Conservation (phyloP, 805 yeast genomes). For the Starmerella ratchasimensis region DNA sequence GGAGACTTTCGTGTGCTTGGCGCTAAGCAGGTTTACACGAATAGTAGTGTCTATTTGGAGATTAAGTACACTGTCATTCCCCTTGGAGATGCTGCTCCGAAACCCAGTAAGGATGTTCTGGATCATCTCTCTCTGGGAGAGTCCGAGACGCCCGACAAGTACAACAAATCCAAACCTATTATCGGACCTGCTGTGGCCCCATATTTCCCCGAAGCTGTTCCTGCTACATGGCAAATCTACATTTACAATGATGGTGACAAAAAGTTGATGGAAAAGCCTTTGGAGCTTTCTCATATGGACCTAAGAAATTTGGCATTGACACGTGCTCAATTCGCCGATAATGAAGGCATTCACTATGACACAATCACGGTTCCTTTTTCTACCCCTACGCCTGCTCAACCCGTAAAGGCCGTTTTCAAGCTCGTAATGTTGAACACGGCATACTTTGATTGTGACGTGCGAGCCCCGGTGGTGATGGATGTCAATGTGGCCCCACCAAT, state of each 20-base stretch:
- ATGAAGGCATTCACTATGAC: conserved; percentile 37
- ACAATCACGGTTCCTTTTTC: conserved; percentile 64
- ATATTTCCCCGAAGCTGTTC: conserved; percentile 48
- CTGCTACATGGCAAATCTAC: conserved; percentile 50
- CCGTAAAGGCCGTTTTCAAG: conserved; percentile 56
- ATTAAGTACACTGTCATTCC: conserved; percentile 66
- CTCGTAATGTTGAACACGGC: conserved; percentile 56
- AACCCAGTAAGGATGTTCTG: conserved; percentile 17
- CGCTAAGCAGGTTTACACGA: conserved; percentile 56
- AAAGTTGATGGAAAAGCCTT: conserved; percentile 39
- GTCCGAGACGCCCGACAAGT: conserved; percentile 25
- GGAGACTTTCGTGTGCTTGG: conserved; percentile 81
- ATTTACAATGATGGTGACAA: conserved; percentile 63
- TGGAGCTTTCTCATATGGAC: conserved; percentile 38
- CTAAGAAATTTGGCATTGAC: conserved; percentile 41
- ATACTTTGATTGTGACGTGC: conserved; percentile 72
- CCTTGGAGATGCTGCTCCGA: conserved; percentile 32
- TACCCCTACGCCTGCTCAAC: conserved; percentile 62
- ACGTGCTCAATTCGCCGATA: conserved; percentile 34
- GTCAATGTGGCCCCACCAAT: conserved; percentile 36
- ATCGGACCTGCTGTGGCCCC: conserved; percentile 61
- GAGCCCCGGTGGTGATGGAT: conserved; percentile 54
- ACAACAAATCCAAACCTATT: conserved; percentile 53
- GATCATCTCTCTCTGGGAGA: conserved; percentile 24
- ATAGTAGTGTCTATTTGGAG: conserved; percentile 59